A percentile compares a stretch with the other conserved stretches of the same genome.
phyloP scores from a whole-genome alignment of 352 stramenopile species.

The Globisporangium solare region DNA sequence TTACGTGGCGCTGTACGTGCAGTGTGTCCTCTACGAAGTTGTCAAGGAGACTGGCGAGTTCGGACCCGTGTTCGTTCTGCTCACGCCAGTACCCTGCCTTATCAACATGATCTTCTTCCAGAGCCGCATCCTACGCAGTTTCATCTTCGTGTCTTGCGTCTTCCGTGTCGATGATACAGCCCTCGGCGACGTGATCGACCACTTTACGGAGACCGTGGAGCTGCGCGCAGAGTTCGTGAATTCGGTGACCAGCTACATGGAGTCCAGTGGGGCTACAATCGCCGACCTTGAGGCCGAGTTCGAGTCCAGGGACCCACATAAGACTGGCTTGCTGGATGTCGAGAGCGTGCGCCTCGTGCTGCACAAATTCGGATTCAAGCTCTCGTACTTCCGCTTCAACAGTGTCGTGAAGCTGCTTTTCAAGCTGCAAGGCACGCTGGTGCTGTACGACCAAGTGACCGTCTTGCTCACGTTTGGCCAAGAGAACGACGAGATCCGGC shows the following conservation, averaged over 20 bases:
- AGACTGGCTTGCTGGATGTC: conserved; percentile 33
- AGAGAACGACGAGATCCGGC: conserved; percentile 4
- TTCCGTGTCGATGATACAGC: conserved; percentile 47
- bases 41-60: conserved; percentile 17
- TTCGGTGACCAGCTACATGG: conserved; percentile 24
- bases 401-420: conserved; percentile 55
- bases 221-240: conserved; percentile 45
- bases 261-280: conserved; percentile 16
- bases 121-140: conserved; percentile 55
- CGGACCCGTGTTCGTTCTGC: conserved; percentile 15
- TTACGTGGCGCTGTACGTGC: conserved; percentile 51
- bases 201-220: conserved; percentile 60
- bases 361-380: conserved; percentile 31
- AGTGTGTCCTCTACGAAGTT: conserved; percentile 62
- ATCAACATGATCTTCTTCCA: conserved; percentile 65
- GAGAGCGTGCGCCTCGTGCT: conserved; percentile 39
- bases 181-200: conserved; percentile 45
- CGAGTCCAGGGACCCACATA: conserved; percentile 15
- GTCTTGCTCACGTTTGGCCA: conserved; percentile 30
- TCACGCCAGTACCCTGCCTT: conserved; percentile 34
- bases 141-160: conserved; percentile 52
- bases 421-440: conserved; percentile 24
- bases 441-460: conserved; percentile 47
- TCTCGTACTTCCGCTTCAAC: conserved; percentile 62
- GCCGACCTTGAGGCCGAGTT: conserved; percentile 32